Evolutionary conservation across 2,329 filamentous ascomycete species (phyloP).

Genomic region (Stachybotrys echinatus): DNA sequence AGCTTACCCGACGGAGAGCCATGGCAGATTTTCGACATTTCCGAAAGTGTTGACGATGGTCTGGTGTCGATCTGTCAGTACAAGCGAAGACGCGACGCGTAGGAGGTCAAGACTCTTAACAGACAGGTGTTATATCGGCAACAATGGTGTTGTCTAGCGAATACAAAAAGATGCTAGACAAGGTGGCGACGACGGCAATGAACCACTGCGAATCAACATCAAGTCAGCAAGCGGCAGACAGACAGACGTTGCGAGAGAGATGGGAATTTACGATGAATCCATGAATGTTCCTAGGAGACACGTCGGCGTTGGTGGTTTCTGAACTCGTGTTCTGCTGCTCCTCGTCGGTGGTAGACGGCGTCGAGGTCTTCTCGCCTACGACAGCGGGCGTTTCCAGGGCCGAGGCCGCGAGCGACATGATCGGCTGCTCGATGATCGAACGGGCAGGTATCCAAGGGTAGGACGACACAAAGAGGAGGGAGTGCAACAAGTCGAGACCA

Average conservation of each 20-base stretch:
- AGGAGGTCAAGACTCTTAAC: background rate
- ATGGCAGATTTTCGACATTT: background rate
- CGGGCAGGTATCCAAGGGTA: background rate
- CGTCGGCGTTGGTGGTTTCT: background rate
- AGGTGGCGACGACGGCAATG: background rate
- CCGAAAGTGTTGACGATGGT: background rate
- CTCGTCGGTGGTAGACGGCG: background rate
- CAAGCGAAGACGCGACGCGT: background rate
- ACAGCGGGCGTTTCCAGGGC: background rate
- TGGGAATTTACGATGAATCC: background rate
- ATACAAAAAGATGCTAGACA: constrained; percentile 1
- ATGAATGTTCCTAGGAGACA: background rate
- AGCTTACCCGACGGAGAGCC: constrained; percentile 1
- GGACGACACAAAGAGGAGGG: no score
- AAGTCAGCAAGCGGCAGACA: background rate
- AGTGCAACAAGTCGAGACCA: background rate
- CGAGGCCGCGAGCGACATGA: background rate
- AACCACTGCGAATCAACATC: background rate
- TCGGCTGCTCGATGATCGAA: background rate
- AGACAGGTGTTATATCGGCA: constrained; percentile 1
- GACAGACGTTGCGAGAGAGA: background rate
- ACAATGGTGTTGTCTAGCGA: constrained; percentile 1
- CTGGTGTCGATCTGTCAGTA: background rate
- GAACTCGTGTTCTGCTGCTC: background rate
- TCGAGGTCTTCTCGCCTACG: background rate